A percentile compares a stretch with the other conserved stretches of the same genome.
These are phyloP conservation scores for Pittosporum tobira DNA, from an alignment of 129 eudicot species.

Conservation along the genomic window DNA sequence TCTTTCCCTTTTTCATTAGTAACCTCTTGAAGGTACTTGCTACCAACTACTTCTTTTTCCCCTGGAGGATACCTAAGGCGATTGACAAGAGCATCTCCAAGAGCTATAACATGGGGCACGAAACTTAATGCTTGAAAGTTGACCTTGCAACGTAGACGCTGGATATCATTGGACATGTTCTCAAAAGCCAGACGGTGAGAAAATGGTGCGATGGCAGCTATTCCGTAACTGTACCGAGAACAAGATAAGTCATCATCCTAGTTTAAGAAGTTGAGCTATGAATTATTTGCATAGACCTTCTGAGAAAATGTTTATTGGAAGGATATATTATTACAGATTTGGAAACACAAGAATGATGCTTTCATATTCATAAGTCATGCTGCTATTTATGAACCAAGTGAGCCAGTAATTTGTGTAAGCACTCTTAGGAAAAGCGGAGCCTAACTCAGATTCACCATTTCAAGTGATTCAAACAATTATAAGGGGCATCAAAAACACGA, in stretches of 20 bases:
- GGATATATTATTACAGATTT: too few relatives aligned
- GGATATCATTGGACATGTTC: slow-evolving; percentile 74
- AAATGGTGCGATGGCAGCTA: slow-evolving; percentile 94
- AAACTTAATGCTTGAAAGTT: slow-evolving; percentile 74
- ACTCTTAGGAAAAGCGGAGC: too few relatives aligned
- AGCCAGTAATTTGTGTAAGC: too few relatives aligned
- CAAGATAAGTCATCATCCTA: neutral
- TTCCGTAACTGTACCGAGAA: slow-evolving; percentile 56
- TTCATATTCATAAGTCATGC: neutral
- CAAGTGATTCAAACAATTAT: too few relatives aligned
- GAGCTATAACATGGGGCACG: slow-evolving; percentile 65
- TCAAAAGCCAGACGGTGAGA: slow-evolving; percentile 92
- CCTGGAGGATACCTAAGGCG: slow-evolving; percentile 51
- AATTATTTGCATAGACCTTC: neutral
- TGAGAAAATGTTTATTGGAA: neutral
- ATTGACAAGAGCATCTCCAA: slow-evolving; percentile 70
- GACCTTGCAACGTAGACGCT: slow-evolving; percentile 81
- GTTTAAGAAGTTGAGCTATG: neutral
- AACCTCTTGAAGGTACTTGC: slow-evolving; percentile 40
- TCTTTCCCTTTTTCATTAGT: slow-evolving; percentile 26
- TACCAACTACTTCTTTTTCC: slow-evolving; percentile 32
- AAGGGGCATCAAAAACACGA: too few relatives aligned
- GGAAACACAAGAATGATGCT: neutral
- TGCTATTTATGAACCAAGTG: too few relatives aligned
- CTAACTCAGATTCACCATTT: too few relatives aligned